These are phyloP conservation scores for Akanthomyces muscarius DNA, from an alignment of 2,329 filamentous ascomycete species.

Conservation along the genomic window DNA sequence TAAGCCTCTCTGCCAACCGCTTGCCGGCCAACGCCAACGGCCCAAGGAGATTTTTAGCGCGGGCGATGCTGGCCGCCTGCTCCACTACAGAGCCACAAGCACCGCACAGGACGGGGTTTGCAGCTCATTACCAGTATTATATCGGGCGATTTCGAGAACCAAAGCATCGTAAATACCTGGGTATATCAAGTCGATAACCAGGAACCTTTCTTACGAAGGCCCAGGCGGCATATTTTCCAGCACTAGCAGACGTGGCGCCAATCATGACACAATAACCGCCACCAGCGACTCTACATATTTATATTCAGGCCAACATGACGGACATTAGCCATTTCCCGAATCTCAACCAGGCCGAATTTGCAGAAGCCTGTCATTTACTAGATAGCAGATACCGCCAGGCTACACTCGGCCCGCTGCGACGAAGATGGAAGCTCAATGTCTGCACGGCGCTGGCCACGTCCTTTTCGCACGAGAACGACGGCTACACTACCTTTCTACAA, in stretches of 20 bases:
- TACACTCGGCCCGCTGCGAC: conserved; percentile 51
- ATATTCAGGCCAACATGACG: conserved; percentile 23
- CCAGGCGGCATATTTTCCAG: background rate
- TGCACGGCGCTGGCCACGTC: conserved; percentile 48
- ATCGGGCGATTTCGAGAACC: background rate
- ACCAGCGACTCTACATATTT: background rate
- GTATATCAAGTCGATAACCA: background rate
- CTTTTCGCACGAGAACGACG: conserved; percentile 37
- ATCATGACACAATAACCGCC: background rate
- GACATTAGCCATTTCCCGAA: conserved; percentile 56
- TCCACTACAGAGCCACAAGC: conserved; percentile 2
- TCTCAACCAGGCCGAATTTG: conserved; percentile 59
- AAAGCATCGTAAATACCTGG: background rate
- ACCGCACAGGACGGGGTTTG: background rate
- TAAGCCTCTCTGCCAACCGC: conserved; percentile 7
- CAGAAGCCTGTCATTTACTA: conserved; percentile 59
- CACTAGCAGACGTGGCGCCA: background rate
- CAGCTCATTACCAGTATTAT: background rate
- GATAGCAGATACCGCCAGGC: conserved; percentile 57
- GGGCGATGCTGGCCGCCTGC: background rate
- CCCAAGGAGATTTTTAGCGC: conserved; percentile 7
- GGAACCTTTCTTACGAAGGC: background rate
- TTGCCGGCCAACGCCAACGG: background rate
- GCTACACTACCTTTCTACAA: conserved; percentile 51
- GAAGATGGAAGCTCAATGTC: conserved; percentile 51